A percentile compares a stretch with the other conserved stretches of the same genome.
Evolutionary conservation across 371 early-diverging fungal genomes (phyloP).

Genomic region (Rhizomucor miehei): DNA sequence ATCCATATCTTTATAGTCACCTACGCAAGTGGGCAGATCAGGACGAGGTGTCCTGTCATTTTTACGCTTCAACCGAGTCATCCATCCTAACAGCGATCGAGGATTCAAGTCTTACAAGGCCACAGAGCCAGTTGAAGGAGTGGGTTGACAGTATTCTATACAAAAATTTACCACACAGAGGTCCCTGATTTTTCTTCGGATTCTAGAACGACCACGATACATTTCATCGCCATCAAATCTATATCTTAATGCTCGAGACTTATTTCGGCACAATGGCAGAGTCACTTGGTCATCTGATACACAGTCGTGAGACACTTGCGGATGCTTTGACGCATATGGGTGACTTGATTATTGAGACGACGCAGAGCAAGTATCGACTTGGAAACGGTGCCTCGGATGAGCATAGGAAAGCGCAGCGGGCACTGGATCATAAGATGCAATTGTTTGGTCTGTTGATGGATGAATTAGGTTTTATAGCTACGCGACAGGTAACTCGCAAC

Average conservation of each 20-base stretch:
- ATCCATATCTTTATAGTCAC: slow-evolving; percentile 29
- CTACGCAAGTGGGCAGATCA: slow-evolving; percentile 33
- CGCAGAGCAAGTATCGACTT: slow-evolving; percentile 58
- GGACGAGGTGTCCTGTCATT: slow-evolving; percentile 40
- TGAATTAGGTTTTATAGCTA: slow-evolving; percentile 50
- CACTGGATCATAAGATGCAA: slow-evolving; percentile 57
- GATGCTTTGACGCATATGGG: slow-evolving; percentile 52
- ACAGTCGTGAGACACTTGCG: slow-evolving; percentile 48
- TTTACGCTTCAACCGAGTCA: slow-evolving; percentile 51
- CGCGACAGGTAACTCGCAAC: slow-evolving; percentile 34
- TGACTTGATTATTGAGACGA: slow-evolving; percentile 56
- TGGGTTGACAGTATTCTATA: slow-evolving; percentile 26
- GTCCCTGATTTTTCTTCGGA: not conserved
- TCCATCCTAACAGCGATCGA: slow-evolving; percentile 47
- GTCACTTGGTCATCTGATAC: slow-evolving; percentile 40
- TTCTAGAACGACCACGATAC: slow-evolving; percentile 56
- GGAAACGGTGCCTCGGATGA: slow-evolving; percentile 50
- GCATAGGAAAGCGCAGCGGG: slow-evolving; percentile 46
- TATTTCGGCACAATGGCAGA: slow-evolving; percentile 53
- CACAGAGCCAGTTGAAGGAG: slow-evolving; percentile 54
- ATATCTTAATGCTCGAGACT: slow-evolving; percentile 51
- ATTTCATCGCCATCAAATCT: slow-evolving; percentile 58
- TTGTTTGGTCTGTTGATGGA: slow-evolving; percentile 58
- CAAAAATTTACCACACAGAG: not conserved
- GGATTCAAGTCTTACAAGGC: slow-evolving; percentile 55